Conservation (phyloP, 116 monocot genomes). For the Cymodocea nodosa region DNA sequence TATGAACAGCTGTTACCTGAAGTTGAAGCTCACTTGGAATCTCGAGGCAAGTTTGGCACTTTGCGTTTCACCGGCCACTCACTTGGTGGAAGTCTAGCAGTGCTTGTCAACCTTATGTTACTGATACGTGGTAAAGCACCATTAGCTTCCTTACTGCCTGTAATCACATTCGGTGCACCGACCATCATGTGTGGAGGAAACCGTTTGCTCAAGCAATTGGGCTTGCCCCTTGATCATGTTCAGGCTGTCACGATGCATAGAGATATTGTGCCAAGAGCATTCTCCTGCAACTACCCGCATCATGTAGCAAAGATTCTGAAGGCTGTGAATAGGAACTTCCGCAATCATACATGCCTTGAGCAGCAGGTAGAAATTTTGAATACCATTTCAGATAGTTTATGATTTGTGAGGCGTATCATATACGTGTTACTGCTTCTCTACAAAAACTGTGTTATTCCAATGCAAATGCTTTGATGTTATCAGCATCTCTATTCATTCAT, state of each 20-base stretch:
- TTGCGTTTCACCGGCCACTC: constrained; percentile 89
- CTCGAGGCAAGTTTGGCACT: constrained; percentile 32
- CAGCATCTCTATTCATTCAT: too few species aligned
- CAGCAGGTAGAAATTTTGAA: constrained; percentile 34
- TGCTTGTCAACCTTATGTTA: constrained; percentile 88
- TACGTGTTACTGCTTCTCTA: too few species aligned
- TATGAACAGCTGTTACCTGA: constrained; percentile 73
- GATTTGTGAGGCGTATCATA: too few species aligned
- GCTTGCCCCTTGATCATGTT: constrained; percentile 61
- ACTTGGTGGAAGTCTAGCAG: constrained; percentile 81
- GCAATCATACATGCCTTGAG: constrained; percentile 70
- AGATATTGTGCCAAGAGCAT: constrained; percentile 93
- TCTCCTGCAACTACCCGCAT: constrained; percentile 91
- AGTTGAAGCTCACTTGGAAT: constrained; percentile 41
- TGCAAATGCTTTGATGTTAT: too few species aligned
- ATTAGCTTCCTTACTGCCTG: constrained; percentile 57
- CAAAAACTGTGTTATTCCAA: too few species aligned
- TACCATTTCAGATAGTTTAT: too few species aligned
- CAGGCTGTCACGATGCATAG: constrained; percentile 75
- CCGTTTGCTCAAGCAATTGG: constrained; percentile 50
- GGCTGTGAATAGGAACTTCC: constrained; percentile 73
- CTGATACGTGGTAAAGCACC: constrained; percentile 55
- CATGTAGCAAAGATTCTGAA: constrained; percentile 68
- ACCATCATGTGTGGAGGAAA: constrained; percentile 89
- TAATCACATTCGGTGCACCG: constrained; percentile 85